These are phyloP conservation scores for Xylaria sp. DNA, from an alignment of 2,329 filamentous ascomycete genomes.

Conservation along the genomic window DNA sequence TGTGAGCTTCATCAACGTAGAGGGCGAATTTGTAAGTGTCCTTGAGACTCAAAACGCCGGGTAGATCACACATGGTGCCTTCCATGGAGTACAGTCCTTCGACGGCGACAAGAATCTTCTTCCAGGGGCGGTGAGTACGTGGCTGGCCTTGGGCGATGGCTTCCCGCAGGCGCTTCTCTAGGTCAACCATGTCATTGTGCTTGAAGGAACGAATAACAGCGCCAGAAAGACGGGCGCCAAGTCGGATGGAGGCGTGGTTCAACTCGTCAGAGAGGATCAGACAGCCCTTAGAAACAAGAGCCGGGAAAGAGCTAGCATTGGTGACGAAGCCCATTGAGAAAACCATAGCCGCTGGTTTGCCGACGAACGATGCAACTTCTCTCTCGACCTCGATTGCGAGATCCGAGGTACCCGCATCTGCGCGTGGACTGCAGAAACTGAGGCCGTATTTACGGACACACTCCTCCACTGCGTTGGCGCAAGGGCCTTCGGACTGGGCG, in stretches of 20 bases:
- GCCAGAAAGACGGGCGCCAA: slow-evolving; percentile 89
- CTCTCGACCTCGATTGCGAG: slow-evolving; percentile 87
- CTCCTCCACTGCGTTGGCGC: slow-evolving; percentile 89
- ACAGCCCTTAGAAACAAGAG: slow-evolving; percentile 88
- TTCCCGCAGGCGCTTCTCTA: slow-evolving; percentile 86
- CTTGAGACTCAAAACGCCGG: slow-evolving; percentile 83
- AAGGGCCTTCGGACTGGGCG: slow-evolving; percentile 94
- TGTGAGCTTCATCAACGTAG: slow-evolving; percentile 96
- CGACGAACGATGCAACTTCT: slow-evolving; percentile 86
- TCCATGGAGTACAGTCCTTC: slow-evolving; percentile 99
- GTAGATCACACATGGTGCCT: slow-evolving; percentile 97
- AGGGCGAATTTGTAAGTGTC: slow-evolving; percentile 96
- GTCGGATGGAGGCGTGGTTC: slow-evolving; percentile 96
- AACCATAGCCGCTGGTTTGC: slow-evolving; percentile 92
- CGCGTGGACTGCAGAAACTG: slow-evolving; percentile 77
- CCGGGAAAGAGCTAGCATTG: slow-evolving; percentile 90
- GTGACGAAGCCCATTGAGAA: slow-evolving; percentile 99
- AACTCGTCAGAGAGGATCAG: slow-evolving; percentile 96
- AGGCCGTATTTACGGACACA: slow-evolving; percentile 84
- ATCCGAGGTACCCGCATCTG: slow-evolving; percentile 85
- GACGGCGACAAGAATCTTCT: slow-evolving; percentile 96
- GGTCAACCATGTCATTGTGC: slow-evolving; percentile 91
- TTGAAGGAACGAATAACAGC: slow-evolving; percentile 96
- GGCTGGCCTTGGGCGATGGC: slow-evolving; percentile 96
- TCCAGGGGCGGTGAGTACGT: slow-evolving; percentile 97